Evolutionary conservation across 2,329 filamentous ascomycete genomes (phyloP).

Genomic region (Lasiodiplodia sp.): DNA sequence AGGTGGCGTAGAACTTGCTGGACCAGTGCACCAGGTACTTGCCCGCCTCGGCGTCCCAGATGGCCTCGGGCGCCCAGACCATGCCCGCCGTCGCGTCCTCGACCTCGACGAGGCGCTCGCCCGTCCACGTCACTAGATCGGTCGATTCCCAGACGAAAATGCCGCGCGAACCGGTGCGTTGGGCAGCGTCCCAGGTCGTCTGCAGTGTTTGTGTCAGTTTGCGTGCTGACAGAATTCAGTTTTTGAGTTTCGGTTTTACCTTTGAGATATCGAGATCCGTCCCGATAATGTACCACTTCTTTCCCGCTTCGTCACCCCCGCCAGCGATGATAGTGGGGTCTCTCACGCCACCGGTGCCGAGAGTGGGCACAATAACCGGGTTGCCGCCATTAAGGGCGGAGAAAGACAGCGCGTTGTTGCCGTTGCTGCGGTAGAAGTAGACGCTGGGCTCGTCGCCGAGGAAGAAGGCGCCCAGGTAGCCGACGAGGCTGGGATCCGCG

Average conservation of each 20-base stretch:
- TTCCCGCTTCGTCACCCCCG: constrained; percentile 55
- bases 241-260: constrained; percentile 23
- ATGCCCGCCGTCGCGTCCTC: constrained; percentile 63
- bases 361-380: constrained; percentile 58
- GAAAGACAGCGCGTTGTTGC: constrained; percentile 59
- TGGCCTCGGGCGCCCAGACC: constrained; percentile 66
- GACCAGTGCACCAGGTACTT: constrained; percentile 61
- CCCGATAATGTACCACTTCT: constrained; percentile 64
- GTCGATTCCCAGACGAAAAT: constrained; percentile 65
- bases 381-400: constrained; percentile 58
- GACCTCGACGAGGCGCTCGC: constrained; percentile 58
- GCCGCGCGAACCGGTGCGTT: constrained; percentile 59
- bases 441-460: constrained; percentile 61
- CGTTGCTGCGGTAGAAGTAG: constrained; percentile 63
- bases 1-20: constrained; percentile 54
- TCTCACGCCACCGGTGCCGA: constrained; percentile 61
- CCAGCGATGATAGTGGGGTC: constrained; percentile 60
- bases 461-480: constrained; percentile 64
- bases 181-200: constrained; percentile 62
- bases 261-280: constrained; percentile 61
- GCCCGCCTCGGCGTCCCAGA: constrained; percentile 58
- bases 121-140: constrained; percentile 59
- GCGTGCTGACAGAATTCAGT: neutral
- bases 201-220: constrained; percentile 34
- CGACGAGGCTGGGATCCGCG: constrained; percentile 51